These are phyloP conservation scores for Funneliformis caledonium DNA, from an alignment of 371 early-diverging fungal genomes.

Conservation along the genomic window DNA sequence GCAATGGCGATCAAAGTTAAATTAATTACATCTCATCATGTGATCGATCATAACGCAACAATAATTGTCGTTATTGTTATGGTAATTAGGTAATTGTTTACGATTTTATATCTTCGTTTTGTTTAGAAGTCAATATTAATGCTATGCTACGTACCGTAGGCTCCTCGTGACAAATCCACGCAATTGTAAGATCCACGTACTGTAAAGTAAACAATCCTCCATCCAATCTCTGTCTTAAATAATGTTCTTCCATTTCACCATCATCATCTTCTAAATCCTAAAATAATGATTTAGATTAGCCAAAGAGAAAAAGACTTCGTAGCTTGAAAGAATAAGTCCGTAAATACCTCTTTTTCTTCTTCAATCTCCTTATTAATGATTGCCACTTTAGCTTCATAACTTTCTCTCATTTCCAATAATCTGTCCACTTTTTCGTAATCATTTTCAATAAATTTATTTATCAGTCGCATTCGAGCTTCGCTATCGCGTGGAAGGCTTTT, in stretches of 20 bases:
- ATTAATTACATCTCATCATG: background rate
- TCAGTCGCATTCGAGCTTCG: conserved; percentile 71
- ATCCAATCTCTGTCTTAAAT: conserved; percentile 68
- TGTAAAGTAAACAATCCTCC: conserved; percentile 87
- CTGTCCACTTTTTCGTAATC: conserved; percentile 80
- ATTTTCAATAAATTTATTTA: conserved; percentile 84
- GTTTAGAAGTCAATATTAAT: background rate
- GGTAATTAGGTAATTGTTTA: background rate
- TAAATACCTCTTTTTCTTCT: conserved; percentile 44
- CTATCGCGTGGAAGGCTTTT: conserved; percentile 60
- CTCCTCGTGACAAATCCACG: conserved; percentile 63
- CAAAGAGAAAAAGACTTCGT: background rate
- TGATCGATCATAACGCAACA: background rate
- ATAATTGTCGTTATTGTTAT: background rate
- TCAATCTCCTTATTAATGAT: conserved; percentile 53
- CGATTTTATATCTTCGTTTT: too few relatives aligned
- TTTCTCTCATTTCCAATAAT: conserved; percentile 73
- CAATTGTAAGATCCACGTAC: conserved; percentile 69
- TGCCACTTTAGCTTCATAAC: conserved; percentile 66
- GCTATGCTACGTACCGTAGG: conserved; percentile 32
- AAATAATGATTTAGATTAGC: conserved; percentile 4
- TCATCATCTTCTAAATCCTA: conserved; percentile 53
- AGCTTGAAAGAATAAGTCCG: background rate
- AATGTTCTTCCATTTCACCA: conserved; percentile 65
- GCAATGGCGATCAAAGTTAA: background rate